phyloP scores from a whole-genome alignment of 805 yeast genomes.

The Candida orba region DNA sequence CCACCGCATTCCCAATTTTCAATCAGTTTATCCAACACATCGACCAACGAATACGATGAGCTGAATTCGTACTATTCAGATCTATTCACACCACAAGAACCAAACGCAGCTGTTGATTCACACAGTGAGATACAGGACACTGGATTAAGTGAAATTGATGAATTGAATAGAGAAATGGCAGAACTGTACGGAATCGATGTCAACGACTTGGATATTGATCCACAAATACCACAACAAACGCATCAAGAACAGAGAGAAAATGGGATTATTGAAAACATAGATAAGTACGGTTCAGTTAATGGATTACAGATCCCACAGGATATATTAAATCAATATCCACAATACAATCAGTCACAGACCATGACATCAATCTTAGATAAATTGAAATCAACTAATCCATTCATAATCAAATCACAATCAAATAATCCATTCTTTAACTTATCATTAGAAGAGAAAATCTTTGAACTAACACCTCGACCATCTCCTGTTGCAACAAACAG shows the following conservation, averaged over 20 bases:
- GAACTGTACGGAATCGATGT: slow-evolving; percentile 20
- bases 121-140: too few species aligned
- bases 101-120: too few species aligned
- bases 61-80: slow-evolving; percentile 30
- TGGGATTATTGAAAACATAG: not conserved
- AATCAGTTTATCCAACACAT: not conserved
- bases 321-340: not conserved
- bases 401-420: slow-evolving; percentile 51
- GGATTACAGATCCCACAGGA: not conserved
- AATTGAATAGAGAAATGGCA: slow-evolving; percentile 27
- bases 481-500: slow-evolving; percentile 23
- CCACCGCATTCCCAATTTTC: not conserved
- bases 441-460: slow-evolving; percentile 76
- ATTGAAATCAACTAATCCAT: slow-evolving; percentile 30
- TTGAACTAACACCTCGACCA: slow-evolving; percentile 48
- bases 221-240: too few species aligned
- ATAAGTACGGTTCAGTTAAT: not conserved
- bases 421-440: slow-evolving; percentile 67
- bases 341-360: not conserved
- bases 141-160: slow-evolving; percentile 20
- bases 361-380: slow-evolving; percentile 16
- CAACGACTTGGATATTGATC: too few species aligned
- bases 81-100: slow-evolving; percentile 21
- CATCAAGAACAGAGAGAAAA: too few species aligned
- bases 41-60: slow-evolving; percentile 17